Base-by-base conservation (phyloP, 805 yeast species). In the Saturnispora sanitii region DNA sequence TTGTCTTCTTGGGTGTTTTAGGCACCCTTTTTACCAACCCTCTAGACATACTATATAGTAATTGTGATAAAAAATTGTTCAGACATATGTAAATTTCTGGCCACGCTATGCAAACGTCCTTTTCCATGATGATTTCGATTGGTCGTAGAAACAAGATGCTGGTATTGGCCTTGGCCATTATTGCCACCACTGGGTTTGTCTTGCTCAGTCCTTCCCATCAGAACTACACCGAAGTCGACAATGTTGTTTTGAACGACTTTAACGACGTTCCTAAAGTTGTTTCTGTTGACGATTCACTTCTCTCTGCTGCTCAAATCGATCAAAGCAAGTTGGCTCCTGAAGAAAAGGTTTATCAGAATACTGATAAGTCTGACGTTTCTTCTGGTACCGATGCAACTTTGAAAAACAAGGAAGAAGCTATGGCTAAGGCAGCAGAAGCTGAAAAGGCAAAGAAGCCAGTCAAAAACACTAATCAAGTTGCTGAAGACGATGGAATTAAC, bases 311-410 rank as follows among this genome's bases (percentile, higher is more conserved):
- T 13, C 31, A 35, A 25, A 47, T 47, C 26, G 45, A 47, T 2
- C 46, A 47, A 30, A 45, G 38, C 21, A 33, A 37, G 17, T 35
- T 43, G 3, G 46, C 43, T 4, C 44, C 40, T 17, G 37, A 40
- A 12, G 43, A 42, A 6, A 39, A 40, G 17, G 30, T 40, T 16
- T 33, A 27, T 13, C 32, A 21, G 3, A 42, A 40, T n/a, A 19
- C 13, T 13, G 41, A 37, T 12, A 46, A 46, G 38, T 21, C 29
- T 21, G 43, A 44, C 9, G 37, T 25, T 6, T 25, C 37, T 4
- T 39, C 47, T 13, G 49, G 47, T 16, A 44, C 49, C 6, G 49
- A 46, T 35, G 49, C 49, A 4, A 43, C 49, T 2, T 38, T 45
- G 21, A 45, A 46, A 18, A 21, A 35, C 7, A 46, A 46, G 34